phyloP scores from a whole-genome alignment of 495 filamentous ascomycete species.

The Echria macrotheca region DNA sequence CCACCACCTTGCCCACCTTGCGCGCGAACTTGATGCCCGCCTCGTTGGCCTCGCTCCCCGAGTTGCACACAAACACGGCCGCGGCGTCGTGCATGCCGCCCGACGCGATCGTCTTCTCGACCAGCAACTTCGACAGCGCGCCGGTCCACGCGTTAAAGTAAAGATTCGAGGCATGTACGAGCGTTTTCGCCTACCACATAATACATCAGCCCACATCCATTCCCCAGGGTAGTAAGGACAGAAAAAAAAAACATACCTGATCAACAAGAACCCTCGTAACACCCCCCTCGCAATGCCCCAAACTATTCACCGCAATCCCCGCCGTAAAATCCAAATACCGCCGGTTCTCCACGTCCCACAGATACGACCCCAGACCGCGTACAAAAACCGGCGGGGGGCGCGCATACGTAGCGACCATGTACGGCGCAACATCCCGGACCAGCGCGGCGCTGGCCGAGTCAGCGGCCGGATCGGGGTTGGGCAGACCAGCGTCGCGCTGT shows the following conservation, averaged over 20 bases:
- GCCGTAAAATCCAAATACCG: conserved; percentile 91
- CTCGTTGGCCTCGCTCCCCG: conserved; percentile 92
- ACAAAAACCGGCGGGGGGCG: conserved; percentile 87
- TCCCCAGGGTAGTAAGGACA: too few species aligned
- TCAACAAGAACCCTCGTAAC: conserved; percentile 60
- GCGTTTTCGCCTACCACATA: conserved; percentile 64
- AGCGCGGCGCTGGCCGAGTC: conserved; percentile 74
- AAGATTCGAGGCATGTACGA: conserved; percentile 88
- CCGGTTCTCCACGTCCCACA: conserved; percentile 86
- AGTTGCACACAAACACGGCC: conserved; percentile 92
- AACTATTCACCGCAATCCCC: conserved; percentile 89
- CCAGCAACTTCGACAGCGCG: conserved; percentile 75
- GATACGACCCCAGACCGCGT: conserved; percentile 74
- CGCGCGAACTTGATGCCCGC: conserved; percentile 95
- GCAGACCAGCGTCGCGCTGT: conserved; percentile 61
- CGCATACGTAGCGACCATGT: conserved; percentile 92
- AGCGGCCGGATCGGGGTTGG: conserved; percentile 69
- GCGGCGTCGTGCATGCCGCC: conserved; percentile 75
- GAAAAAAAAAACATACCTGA: conserved; percentile 50
- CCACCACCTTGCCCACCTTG: conserved; percentile 72
- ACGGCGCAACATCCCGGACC: conserved; percentile 65
- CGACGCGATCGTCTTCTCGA: conserved; percentile 65
- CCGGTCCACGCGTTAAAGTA: conserved; percentile 96
- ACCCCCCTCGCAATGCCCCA: conserved; percentile 80
- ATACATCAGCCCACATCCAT: too few species aligned